phyloP scores from a whole-genome alignment of 352 stramenopile genomes.

The Bremia lactucae region DNA sequence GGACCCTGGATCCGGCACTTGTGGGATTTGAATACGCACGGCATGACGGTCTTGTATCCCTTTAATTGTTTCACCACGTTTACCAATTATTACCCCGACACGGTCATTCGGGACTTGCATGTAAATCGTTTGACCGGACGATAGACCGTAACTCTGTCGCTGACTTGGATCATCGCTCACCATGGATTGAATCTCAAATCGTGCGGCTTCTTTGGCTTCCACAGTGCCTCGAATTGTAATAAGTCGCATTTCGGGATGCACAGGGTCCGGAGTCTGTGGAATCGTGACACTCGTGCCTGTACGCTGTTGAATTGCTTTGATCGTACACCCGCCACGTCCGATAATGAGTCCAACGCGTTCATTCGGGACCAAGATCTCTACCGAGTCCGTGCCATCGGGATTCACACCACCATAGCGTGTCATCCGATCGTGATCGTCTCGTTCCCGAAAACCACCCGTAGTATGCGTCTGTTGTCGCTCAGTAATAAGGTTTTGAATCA shows the following conservation, averaged over 20 bases:
- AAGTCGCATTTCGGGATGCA: slow-evolving; percentile 86
- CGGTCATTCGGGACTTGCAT: slow-evolving; percentile 87
- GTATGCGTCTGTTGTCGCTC: slow-evolving; percentile 41
- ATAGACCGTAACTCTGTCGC: slow-evolving; percentile 20
- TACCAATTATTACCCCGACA: slow-evolving; percentile 88
- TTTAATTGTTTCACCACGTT: slow-evolving; percentile 84
- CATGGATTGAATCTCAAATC: slow-evolving; percentile 74
- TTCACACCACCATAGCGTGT: slow-evolving; percentile 54
- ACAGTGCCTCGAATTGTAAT: slow-evolving; percentile 93
- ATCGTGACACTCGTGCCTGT: slow-evolving; percentile 96
- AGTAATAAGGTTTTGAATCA: slow-evolving; percentile 80
- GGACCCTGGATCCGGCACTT: slow-evolving; percentile 69
- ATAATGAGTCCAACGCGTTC: slow-evolving; percentile 99
- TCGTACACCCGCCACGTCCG: slow-evolving; percentile 90
- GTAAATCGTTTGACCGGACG: slow-evolving; percentile 58
- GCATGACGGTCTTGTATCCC: slow-evolving; percentile 81
- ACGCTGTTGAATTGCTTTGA: slow-evolving; percentile 95
- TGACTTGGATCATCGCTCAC: slow-evolving; percentile 51
- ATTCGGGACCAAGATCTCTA: slow-evolving; percentile 89
- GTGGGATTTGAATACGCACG: slow-evolving; percentile 86
- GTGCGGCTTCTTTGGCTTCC: slow-evolving; percentile 70
- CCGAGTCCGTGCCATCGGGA: slow-evolving; percentile 51
- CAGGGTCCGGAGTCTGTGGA: slow-evolving; percentile 85
- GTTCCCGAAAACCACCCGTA: slow-evolving; percentile 42
- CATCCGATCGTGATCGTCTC: slow-evolving; percentile 51